A percentile compares a stretch with the other conserved stretches of the same genome.
These are phyloP conservation scores for Lactarius hengduanensis DNA, from an alignment of 768 basidiomycete species.

Conservation along the genomic window DNA sequence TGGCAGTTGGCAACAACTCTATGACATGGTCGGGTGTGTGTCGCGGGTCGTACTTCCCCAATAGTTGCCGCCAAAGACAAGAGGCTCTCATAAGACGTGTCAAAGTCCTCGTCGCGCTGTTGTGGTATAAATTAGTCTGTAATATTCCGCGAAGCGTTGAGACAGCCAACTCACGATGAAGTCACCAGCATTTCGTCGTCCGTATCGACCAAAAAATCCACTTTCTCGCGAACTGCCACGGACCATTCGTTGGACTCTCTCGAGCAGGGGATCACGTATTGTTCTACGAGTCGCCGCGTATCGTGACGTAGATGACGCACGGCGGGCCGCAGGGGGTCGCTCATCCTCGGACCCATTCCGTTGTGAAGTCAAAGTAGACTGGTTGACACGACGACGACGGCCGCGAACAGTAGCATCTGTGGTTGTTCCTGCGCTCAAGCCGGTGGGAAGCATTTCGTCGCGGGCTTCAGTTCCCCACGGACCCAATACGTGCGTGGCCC, in stretches of 20 bases:
- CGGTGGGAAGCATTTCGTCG: conserved; percentile 4
- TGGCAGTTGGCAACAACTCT: conserved; percentile 53
- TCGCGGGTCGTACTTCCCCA: conserved; percentile 67
- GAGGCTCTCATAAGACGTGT: conserved; percentile 70
- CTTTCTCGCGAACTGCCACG: conserved; percentile 22
- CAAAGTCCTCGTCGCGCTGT: conserved; percentile 78
- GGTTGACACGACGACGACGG: conserved; percentile 25
- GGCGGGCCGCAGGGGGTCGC: conserved; percentile 12
- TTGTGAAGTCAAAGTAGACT: conserved; percentile 14
- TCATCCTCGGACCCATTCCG: conserved; percentile 25
- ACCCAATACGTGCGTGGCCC: conserved; percentile 13
- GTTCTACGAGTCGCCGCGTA: conserved; percentile 19
- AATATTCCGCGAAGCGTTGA: background rate
- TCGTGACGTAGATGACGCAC: conserved; percentile 21
- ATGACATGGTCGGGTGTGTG: conserved; percentile 63
- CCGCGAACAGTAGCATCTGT: conserved; percentile 10
- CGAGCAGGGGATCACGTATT: conserved; percentile 19
- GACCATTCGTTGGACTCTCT: conserved; percentile 22
- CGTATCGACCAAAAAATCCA: conserved; percentile 13
- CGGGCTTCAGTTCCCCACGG: conserved; percentile 17
- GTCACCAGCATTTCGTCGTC: conserved; percentile 38
- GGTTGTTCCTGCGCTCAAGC: background rate
- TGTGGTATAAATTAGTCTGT: conserved; percentile 21
- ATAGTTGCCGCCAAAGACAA: conserved; percentile 56
- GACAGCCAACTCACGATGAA: conserved; percentile 48